Percentiles rank a stretch among this genome's conserved stretches.
These are phyloP conservation scores for Anisodus tanguticus DNA, from an alignment of 257 asterid species.

Conservation along the genomic window DNA sequence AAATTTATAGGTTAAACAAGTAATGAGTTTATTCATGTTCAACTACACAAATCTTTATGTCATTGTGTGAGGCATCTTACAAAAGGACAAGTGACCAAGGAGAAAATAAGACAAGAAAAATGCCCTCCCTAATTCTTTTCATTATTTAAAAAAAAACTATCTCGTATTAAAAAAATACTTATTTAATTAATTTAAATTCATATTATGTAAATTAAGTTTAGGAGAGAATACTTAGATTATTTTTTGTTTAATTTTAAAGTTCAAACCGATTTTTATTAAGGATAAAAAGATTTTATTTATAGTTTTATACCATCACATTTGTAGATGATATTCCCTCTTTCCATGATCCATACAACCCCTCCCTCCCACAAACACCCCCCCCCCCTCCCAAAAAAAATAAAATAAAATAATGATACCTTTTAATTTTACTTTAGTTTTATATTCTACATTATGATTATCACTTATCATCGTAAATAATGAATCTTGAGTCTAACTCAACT, in stretches of 20 bases:
- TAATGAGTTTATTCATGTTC: neutral
- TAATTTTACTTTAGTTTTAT: neutral
- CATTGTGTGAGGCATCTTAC: neutral
- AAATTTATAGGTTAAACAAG: neutral
- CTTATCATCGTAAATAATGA: too few relatives aligned
- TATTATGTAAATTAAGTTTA: neutral
- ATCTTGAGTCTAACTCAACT: too few relatives aligned
- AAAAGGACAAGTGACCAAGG: neutral
- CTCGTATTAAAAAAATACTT: neutral
- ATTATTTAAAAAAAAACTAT: too few relatives aligned
- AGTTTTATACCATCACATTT: too few relatives aligned
- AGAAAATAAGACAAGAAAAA: neutral
- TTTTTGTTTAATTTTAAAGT: neutral
- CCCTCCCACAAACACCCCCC: neutral
- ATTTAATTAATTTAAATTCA: neutral
- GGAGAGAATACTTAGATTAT: neutral
- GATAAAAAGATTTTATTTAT: neutral
- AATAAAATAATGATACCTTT: neutral
- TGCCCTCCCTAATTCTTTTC: neutral
- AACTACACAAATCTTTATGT: too few relatives aligned
- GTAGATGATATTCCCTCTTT: neutral
- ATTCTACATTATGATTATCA: constrained; percentile 5
- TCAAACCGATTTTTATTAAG: neutral
- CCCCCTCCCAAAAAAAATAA: too few relatives aligned
- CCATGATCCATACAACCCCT: neutral